Evolutionary conservation across 768 basidiomycete species (phyloP).

Genomic region (Rhizopogon salebrosus): DNA sequence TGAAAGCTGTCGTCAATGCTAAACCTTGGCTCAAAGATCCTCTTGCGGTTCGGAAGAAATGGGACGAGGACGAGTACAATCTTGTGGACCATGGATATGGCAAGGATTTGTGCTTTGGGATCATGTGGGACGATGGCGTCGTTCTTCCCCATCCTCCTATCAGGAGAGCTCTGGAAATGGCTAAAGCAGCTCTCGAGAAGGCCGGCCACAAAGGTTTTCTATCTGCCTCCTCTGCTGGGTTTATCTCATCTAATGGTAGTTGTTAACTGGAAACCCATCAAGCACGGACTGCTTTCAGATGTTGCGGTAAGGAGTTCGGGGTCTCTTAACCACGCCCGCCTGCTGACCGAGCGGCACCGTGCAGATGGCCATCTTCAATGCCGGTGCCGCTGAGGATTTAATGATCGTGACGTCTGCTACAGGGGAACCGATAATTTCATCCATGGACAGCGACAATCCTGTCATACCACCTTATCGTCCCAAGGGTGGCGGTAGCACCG

Average conservation of each 20-base stretch:
- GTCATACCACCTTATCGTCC: slow-evolving; percentile 22
- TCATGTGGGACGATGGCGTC: slow-evolving; percentile 63
- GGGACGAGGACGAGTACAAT: slow-evolving; percentile 55
- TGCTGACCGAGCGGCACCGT: neutral
- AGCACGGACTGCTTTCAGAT: slow-evolving; percentile 42
- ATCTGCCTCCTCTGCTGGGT: neutral
- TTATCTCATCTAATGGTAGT: slow-evolving; percentile 34
- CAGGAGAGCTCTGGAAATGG: slow-evolving; percentile 49
- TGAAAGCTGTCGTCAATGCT: slow-evolving; percentile 52
- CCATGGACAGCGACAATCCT: slow-evolving; percentile 34
- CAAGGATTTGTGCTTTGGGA: slow-evolving; percentile 45
- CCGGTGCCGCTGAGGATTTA: slow-evolving; percentile 48
- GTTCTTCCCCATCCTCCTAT: slow-evolving; percentile 62
- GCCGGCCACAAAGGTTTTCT: slow-evolving; percentile 60
- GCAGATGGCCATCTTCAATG: slow-evolving; percentile 37
- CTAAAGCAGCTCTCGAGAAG: slow-evolving; percentile 48
- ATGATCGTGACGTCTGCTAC: slow-evolving; percentile 26
- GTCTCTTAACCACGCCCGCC: neutral
- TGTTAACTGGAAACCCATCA: slow-evolving; percentile 59
- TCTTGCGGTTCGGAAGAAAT: slow-evolving; percentile 46
- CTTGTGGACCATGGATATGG: slow-evolving; percentile 53
- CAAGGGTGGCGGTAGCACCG: slow-evolving; percentile 29
- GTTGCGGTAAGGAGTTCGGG: slow-evolving; percentile 35
- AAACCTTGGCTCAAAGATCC: slow-evolving; percentile 69
- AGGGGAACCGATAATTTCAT: slow-evolving; percentile 52